These are phyloP conservation scores for Lactarius indigo DNA, from an alignment of 768 basidiomycete genomes.

Conservation along the genomic window DNA sequence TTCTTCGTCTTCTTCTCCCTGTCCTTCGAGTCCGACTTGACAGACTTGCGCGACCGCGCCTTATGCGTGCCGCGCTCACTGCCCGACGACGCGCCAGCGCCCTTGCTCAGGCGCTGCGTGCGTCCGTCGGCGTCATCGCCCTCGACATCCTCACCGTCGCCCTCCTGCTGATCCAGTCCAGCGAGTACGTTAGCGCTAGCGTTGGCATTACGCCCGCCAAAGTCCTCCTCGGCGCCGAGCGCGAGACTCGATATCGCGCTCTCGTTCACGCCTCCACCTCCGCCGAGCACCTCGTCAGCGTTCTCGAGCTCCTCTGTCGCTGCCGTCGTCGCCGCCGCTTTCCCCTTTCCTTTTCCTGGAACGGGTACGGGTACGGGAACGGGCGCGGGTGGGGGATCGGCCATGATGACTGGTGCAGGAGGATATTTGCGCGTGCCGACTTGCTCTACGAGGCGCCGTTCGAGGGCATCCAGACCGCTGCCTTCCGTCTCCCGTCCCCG, in stretches of 20 bases:
- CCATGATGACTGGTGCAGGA: conserved; percentile 9
- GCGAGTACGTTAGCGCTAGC: not conserved
- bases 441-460: conserved; percentile 61
- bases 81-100: conserved; percentile 12
- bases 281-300: not conserved
- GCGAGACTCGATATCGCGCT: conserved; percentile 49
- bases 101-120: conserved; percentile 22
- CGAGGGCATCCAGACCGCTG: conserved; percentile 70
- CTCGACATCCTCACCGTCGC: conserved; percentile 5
- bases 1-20: conserved; percentile 26
- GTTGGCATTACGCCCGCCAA: conserved; percentile 36
- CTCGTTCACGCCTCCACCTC: conserved; percentile 35
- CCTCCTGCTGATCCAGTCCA: not conserved
- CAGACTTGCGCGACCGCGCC: conserved; percentile 19
- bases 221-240: conserved; percentile 33
- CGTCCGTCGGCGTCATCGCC: conserved; percentile 17
- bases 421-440: conserved; percentile 61
- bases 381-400: not conserved
- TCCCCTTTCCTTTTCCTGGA: conserved; percentile 7
- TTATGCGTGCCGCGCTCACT: conserved; percentile 25
- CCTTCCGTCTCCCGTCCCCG: conserved; percentile 30
- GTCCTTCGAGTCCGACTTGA: conserved; percentile 12
- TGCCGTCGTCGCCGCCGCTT: not conserved
- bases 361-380: conserved; percentile 9
- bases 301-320: not conserved